These are phyloP conservation scores for Starmerella kuoi DNA, from an alignment of 805 yeast genomes.

Conservation along the genomic window DNA sequence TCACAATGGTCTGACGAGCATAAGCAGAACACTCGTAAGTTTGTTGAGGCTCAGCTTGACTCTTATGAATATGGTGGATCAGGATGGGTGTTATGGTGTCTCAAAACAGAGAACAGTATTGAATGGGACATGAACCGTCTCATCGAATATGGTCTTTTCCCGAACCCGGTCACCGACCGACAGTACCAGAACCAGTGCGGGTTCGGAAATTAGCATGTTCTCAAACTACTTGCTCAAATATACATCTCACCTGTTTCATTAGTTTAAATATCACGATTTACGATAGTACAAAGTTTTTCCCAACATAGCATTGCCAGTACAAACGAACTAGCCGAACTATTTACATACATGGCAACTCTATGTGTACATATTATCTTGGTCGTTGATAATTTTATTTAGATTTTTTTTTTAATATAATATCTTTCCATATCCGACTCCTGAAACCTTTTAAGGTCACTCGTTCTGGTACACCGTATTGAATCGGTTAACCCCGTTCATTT, in stretches of 20 bases:
- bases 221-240: background rate
- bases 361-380: no score
- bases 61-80: constrained; percentile 48
- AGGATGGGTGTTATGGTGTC: constrained; percentile 93
- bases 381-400: no score
- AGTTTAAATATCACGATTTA: background rate
- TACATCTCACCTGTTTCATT: background rate
- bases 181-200: constrained; percentile 58
- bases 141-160: constrained; percentile 50
- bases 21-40: constrained; percentile 49
- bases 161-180: constrained; percentile 65
- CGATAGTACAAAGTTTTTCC: no score
- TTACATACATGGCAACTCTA: no score
- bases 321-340: no score
- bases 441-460: no score
- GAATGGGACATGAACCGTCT: constrained; percentile 79
- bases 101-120: constrained; percentile 69
- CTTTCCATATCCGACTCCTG: no score
- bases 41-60: constrained; percentile 82
- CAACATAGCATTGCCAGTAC: no score
- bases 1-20: constrained; percentile 46
- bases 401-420: no score
- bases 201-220: constrained; percentile 5
- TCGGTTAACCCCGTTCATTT: no score
- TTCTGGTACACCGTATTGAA: no score